Evolutionary conservation across 208 protist species (phyloP), one percentile per base, ranked within the genome.

Genomic region (Paratrypanosoma confusum): DNA sequence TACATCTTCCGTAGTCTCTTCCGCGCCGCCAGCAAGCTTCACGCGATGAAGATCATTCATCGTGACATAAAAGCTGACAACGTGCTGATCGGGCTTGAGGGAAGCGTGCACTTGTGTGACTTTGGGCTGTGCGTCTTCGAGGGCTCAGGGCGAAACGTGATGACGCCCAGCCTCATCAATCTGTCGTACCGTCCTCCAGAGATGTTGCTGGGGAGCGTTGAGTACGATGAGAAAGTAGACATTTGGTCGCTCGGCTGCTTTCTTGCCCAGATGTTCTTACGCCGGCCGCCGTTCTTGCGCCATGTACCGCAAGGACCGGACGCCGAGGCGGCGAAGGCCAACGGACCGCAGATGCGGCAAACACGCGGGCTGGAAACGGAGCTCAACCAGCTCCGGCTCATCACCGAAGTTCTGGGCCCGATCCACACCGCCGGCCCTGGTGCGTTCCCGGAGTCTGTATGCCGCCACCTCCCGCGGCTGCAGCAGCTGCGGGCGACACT

Each of bases 181-280:
- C 63, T 96, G 18, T 85, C 83, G 58, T 98, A 97, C 59, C 71
- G 92, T 3, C 83, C 95, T 5, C 92, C 93, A n/a, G 93, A 98
- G 63, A 92, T 98, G 73, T 62, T 97, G 7, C 69, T 97, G 21
- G 91, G 92, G 13, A 67, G 60, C 20, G 62, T 47, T 18, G 40
- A 56, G 24, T 97, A 97, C 66, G 76, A 81, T 41, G 63, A 59
- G 13, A 81, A 85, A 37, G 80, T 97, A 0, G 93, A 97, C 54
- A 64, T 97, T 16, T 97, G 93, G 88, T 91, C 79, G 3, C 49
- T 96, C 21, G 93, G 93, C 10, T 97, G 91, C 56, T 74, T 97
- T 24, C 76, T 97, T 35, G 91, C 95, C 4, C 97, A 99, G 81
- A 78, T 99, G 62, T 87, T 83, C 56, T 69, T 92, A 4, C 66